phyloP scores from a whole-genome alignment of 176 grass and related monocot genomes.

The Avena sativa region DNA sequence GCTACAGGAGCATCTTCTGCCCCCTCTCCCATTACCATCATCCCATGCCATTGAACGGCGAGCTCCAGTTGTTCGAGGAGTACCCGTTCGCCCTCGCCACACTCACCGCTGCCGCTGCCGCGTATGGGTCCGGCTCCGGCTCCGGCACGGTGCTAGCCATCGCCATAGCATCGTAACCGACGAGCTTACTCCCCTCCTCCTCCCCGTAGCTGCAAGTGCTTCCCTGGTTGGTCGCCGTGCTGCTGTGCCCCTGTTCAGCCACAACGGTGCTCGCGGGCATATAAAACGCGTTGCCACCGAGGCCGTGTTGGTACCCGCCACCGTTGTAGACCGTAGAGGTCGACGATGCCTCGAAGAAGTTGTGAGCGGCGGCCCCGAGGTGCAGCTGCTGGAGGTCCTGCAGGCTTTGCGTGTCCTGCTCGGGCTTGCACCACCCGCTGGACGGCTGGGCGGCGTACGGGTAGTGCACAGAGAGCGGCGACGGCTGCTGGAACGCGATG shows the following conservation, averaged over 20 bases:
- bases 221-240: conserved; percentile 47
- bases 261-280: conserved; percentile 49
- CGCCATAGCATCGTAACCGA: conserved; percentile 45
- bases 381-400: conserved; percentile 61
- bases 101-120: conserved; percentile 46
- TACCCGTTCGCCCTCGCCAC: conserved; percentile 58
- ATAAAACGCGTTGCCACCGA: conserved; percentile 35
- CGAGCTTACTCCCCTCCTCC: conserved; percentile 45
- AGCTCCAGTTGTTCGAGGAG: conserved; percentile 53
- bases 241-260: conserved; percentile 53
- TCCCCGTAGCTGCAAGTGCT: conserved; percentile 52
- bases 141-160: conserved; percentile 36
- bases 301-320: conserved; percentile 44
- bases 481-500: conserved; percentile 65
- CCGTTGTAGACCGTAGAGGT: conserved; percentile 52
- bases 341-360: conserved; percentile 63
- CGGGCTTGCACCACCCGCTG: conserved; percentile 64
- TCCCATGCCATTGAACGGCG: conserved; percentile 56
- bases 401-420: conserved; percentile 56
- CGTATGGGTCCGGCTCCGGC: conserved; percentile 43
- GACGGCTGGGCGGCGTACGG: conserved; percentile 49
- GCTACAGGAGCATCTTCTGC: not conserved
- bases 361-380: conserved; percentile 56
- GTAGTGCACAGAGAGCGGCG: conserved; percentile 62
- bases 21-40: conserved; percentile 40